phyloP scores from a whole-genome alignment of 805 yeast genomes.

The Barnettozyma salicaria region DNA sequence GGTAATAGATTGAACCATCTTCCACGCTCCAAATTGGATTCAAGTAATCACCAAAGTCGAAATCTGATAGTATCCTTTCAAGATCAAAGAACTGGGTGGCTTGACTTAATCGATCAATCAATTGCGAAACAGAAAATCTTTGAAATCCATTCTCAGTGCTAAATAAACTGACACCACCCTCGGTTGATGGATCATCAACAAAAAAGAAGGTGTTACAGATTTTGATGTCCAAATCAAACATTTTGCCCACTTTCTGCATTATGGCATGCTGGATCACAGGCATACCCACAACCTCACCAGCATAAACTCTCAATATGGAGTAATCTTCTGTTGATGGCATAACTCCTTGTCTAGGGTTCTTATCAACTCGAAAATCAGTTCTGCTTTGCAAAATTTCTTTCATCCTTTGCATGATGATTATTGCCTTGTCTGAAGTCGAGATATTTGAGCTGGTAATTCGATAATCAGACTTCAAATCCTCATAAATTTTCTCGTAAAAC shows the following conservation, averaged over 20 bases:
- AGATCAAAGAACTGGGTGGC: conserved; percentile 2
- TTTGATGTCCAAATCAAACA: conserved; percentile 1
- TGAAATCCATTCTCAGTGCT: conserved; percentile 2
- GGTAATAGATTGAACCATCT: conserved; percentile 10
- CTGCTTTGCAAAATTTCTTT: background rate
- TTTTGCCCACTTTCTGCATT: conserved; percentile 5
- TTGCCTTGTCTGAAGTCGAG: conserved; percentile 1
- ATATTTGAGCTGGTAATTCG: no score
- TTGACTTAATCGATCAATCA: conserved; percentile 1
- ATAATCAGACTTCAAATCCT: background rate
- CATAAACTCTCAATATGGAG: conserved; percentile 9
- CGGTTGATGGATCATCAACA: conserved; percentile 1
- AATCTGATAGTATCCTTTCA: conserved; percentile 1
- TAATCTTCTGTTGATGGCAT: conserved; percentile 12
- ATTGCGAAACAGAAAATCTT: background rate
- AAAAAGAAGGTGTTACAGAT: conserved; percentile 6
- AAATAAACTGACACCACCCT: conserved; percentile 4
- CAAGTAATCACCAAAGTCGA: conserved; percentile 2
- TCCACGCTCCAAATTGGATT: conserved; percentile 6
- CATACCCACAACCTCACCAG: conserved; percentile 9
- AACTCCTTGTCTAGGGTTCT: conserved; percentile 6
- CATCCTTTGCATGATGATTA: background rate
- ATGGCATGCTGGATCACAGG: conserved; percentile 8
- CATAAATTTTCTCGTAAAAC: conserved; percentile 1
- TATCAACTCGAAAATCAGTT: conserved; percentile 7